phyloP scores from a whole-genome alignment of 2,329 filamentous ascomycete species.

The Xylariaceae sp. region DNA sequence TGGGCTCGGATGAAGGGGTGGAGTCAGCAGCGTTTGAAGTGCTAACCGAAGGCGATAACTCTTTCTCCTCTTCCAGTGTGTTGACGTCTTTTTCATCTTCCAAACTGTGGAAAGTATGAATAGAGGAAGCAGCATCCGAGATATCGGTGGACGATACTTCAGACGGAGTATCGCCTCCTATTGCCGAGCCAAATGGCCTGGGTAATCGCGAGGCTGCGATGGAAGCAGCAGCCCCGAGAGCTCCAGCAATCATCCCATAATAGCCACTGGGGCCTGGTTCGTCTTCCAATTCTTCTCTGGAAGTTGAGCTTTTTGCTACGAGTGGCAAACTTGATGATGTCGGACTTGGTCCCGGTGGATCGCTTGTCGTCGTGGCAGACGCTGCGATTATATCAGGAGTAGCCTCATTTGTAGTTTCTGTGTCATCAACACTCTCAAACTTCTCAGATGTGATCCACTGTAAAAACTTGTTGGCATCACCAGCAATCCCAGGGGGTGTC shows the following conservation, averaged over 20 bases:
- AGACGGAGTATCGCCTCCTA: conserved; percentile 31
- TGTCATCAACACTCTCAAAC: conserved; percentile 33
- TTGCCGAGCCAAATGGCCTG: conserved; percentile 30
- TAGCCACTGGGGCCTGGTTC: conserved; percentile 43
- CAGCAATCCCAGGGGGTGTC: conserved; percentile 76
- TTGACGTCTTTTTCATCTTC: conserved; percentile 37
- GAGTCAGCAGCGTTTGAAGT: conserved; percentile 28
- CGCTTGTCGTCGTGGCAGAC: conserved; percentile 15
- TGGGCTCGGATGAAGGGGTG: conserved; percentile 40
- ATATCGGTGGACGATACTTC: conserved; percentile 27
- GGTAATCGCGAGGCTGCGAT: conserved; percentile 49
- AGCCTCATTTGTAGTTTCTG: conserved; percentile 22
- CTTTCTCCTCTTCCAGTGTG: conserved; percentile 14
- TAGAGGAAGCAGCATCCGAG: conserved; percentile 45
- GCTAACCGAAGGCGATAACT: conserved; percentile 23
- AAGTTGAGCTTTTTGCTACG: conserved; percentile 16
- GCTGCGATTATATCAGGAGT: conserved; percentile 30
- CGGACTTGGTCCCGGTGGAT: neutral
- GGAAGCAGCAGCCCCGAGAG: conserved; percentile 49
- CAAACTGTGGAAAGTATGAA: conserved; percentile 52
- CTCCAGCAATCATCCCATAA: conserved; percentile 55
- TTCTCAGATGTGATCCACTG: conserved; percentile 61
- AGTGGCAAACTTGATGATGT: conserved; percentile 20
- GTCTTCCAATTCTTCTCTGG: conserved; percentile 25
- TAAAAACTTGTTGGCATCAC: conserved; percentile 77